Conservation (phyloP, 2,329 filamentous ascomycete genomes). For the Scopulariopsis brevicaulis region DNA sequence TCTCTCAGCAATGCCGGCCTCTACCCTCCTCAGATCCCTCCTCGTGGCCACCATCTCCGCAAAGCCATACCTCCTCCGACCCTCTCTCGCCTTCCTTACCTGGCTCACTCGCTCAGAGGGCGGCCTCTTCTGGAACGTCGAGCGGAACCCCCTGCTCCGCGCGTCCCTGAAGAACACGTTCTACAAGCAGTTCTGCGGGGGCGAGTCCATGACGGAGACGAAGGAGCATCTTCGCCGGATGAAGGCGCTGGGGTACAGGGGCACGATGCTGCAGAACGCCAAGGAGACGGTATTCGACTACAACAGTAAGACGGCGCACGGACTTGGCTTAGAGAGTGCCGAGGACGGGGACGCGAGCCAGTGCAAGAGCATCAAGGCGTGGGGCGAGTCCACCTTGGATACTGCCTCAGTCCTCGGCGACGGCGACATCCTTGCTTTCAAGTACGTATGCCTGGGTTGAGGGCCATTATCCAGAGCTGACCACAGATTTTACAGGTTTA, state of each 20-base stretch:
- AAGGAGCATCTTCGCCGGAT: conserved; percentile 50
- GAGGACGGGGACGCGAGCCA: neutral
- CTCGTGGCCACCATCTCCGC: conserved; percentile 60
- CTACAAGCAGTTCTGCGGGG: conserved; percentile 85
- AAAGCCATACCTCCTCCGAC: conserved; percentile 54
- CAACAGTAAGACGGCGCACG: conserved; percentile 28
- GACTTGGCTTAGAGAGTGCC: conserved; percentile 17
- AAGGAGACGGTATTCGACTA: conserved; percentile 67
- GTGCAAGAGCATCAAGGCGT: neutral
- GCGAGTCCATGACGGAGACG: conserved; percentile 61
- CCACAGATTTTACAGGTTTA: neutral
- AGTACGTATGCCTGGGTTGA: neutral
- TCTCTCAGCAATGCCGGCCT: conserved; percentile 55
- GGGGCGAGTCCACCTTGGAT: neutral
- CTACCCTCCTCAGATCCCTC: conserved; percentile 56
- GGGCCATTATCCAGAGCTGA: neutral
- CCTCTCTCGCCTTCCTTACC: conserved; percentile 58
- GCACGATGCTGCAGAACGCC: conserved; percentile 77
- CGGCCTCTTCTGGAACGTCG: conserved; percentile 53
- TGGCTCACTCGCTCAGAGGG: conserved; percentile 58
- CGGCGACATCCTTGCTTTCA: conserved; percentile 40
- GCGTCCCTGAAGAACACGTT: conserved; percentile 69
- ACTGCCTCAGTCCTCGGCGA: conserved; percentile 35
- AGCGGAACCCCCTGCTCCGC: conserved; percentile 61
- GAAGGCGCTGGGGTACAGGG: conserved; percentile 66